These are phyloP conservation scores for Fusarium humuli DNA, from an alignment of 2,329 filamentous ascomycete genomes.

Conservation along the genomic window DNA sequence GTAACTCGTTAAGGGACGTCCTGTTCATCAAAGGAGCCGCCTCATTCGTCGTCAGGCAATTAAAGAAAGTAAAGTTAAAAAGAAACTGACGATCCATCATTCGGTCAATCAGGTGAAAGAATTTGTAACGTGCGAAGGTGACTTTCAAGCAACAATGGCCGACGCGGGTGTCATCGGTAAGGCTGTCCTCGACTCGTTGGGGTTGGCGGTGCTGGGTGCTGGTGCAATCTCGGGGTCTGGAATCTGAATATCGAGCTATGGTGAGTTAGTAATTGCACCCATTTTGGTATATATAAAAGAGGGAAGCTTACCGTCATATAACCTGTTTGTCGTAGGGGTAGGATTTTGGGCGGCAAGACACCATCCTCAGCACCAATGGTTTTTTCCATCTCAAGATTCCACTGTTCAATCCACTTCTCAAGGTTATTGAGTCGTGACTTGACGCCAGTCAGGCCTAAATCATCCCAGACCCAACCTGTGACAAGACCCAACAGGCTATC, in stretches of 20 bases:
- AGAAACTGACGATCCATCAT: conserved; percentile 15
- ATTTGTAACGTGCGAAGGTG: neutral
- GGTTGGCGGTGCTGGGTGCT: conserved; percentile 57
- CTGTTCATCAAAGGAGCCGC: conserved; percentile 42
- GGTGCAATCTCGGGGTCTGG: conserved; percentile 78
- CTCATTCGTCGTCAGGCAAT: conserved; percentile 45
- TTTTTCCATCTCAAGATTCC: conserved; percentile 81
- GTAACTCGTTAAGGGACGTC: conserved; percentile 41
- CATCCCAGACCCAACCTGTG: conserved; percentile 96
- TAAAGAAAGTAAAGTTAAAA: conserved; percentile 36
- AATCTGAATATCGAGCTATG: conserved; percentile 82
- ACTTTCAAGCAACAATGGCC: conserved; percentile 40
- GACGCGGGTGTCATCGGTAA: conserved; percentile 51
- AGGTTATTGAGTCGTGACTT: conserved; percentile 78
- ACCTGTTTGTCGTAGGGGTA: conserved; percentile 82
- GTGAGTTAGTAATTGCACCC: conserved; percentile 17
- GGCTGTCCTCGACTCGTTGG: conserved; percentile 53
- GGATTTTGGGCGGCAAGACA: conserved; percentile 73
- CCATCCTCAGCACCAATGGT: conserved; percentile 63
- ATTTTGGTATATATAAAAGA: neutral
- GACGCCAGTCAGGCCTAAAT: conserved; percentile 79
- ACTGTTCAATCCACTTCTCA: conserved; percentile 85
- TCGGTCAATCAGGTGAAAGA: conserved; percentile 26
- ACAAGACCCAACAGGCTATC: conserved; percentile 83
- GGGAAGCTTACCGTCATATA: conserved; percentile 78